These are phyloP conservation scores for Chaetomium cochliodes DNA, from an alignment of 495 filamentous ascomycete species.

Conservation along the genomic window DNA sequence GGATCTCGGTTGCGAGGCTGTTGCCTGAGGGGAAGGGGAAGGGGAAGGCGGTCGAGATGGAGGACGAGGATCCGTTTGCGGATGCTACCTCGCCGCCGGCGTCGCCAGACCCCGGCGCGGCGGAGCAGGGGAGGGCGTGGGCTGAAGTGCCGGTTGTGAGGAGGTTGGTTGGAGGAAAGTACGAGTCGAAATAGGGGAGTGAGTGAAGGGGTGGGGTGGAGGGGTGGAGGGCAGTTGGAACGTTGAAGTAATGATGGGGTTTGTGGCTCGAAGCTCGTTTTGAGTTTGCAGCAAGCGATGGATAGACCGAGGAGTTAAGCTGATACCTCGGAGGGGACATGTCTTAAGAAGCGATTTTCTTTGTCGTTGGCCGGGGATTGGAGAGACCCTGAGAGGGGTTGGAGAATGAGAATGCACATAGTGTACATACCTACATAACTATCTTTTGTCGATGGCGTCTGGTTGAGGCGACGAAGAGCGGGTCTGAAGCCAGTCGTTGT, in stretches of 20 bases:
- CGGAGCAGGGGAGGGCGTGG: slow-evolving; percentile 56
- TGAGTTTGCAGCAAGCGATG: slow-evolving; percentile 13
- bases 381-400: background rate
- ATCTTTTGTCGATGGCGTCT: background rate
- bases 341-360: background rate
- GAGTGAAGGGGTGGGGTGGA: background rate
- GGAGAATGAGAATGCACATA: slow-evolving; percentile 9
- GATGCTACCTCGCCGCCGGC: slow-evolving; percentile 40
- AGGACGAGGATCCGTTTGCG: slow-evolving; percentile 45
- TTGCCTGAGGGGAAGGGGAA: slow-evolving; percentile 38
- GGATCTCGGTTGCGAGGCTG: slow-evolving; percentile 59
- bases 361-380: background rate
- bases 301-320: slow-evolving; percentile 11
- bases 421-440: slow-evolving; percentile 6
- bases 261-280: slow-evolving; percentile 3
- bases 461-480: background rate
- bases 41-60: slow-evolving; percentile 44
- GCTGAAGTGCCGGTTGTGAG: slow-evolving; percentile 66
- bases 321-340: slow-evolving; percentile 3
- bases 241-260: slow-evolving; percentile 4
- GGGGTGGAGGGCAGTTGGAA: background rate
- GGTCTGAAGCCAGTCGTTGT: background rate
- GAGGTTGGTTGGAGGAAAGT: slow-evolving; percentile 79
- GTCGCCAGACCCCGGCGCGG: slow-evolving; percentile 30
- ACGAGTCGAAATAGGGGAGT: slow-evolving; percentile 51